phyloP scores from a whole-genome alignment of 208 protist genomes.

The Leishmania aethiopica region DNA sequence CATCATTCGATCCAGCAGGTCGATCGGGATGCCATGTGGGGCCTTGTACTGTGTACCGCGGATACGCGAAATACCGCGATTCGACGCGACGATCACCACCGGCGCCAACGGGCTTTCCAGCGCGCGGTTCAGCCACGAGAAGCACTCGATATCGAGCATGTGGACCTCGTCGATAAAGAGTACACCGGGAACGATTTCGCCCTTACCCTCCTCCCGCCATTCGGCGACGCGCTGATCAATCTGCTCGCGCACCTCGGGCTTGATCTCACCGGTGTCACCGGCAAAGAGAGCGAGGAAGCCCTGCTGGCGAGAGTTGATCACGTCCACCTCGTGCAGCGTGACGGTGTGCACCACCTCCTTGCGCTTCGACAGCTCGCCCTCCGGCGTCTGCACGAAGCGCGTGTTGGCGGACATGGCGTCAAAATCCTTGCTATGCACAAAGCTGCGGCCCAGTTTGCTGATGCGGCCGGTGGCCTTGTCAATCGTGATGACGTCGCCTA shows the following conservation, averaged over 20 bases:
- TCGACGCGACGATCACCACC: slow-evolving; percentile 99
- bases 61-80: slow-evolving; percentile 99
- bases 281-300: slow-evolving; percentile 99
- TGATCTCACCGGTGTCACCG: slow-evolving; percentile 99
- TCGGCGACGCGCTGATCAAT: slow-evolving; percentile 99
- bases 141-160: slow-evolving; percentile 99
- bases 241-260: slow-evolving; percentile 99
- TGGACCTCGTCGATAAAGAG: slow-evolving; percentile 98
- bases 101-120: slow-evolving; percentile 98
- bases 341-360: slow-evolving; percentile 99
- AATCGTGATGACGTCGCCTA: slow-evolving; percentile 99
- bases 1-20: slow-evolving; percentile 98
- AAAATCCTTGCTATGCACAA: slow-evolving; percentile 97
- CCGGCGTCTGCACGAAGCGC: slow-evolving; percentile 97
- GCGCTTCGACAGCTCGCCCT: slow-evolving; percentile 99
- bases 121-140: slow-evolving; percentile 99
- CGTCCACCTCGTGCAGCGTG: slow-evolving; percentile 99
- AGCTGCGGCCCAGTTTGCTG: slow-evolving; percentile 98
- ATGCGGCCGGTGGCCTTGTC: slow-evolving; percentile 99
- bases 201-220: slow-evolving; percentile 99
- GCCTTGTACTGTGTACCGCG: slow-evolving; percentile 98
- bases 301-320: slow-evolving; percentile 99
- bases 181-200: slow-evolving; percentile 99
- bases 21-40: slow-evolving; percentile 99
- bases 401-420: slow-evolving; percentile 94